Conservation (phyloP, 768 basidiomycete species). For the Tricholoma sp. region DNA sequence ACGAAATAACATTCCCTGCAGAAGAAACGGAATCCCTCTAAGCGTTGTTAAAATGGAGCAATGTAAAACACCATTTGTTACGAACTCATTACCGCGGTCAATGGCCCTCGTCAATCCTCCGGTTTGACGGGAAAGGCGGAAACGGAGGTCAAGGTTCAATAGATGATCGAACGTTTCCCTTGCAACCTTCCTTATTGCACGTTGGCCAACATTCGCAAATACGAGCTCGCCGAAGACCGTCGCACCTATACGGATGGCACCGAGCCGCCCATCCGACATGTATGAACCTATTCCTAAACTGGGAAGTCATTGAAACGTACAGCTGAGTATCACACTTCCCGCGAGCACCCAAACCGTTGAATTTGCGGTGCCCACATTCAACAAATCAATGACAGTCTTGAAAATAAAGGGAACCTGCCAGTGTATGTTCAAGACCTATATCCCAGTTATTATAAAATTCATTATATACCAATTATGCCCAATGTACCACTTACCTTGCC, state of each 20-base stretch:
- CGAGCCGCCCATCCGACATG: too few species aligned
- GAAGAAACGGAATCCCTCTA: conserved; percentile 93
- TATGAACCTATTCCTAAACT: background rate
- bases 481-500: conserved; percentile 80
- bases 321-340: conserved; percentile 86
- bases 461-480: background rate
- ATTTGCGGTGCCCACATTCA: conserved; percentile 72
- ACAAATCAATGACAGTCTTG: conserved; percentile 83
- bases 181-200: conserved; percentile 93
- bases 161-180: conserved; percentile 94
- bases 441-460: background rate
- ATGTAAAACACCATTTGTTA: conserved; percentile 1
- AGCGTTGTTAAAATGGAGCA: background rate
- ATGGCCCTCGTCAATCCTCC: conserved; percentile 96
- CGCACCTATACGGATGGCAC: conserved; percentile 83
- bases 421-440: conserved; percentile 85
- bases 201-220: conserved; percentile 93
- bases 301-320: conserved; percentile 43
- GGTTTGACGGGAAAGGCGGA: conserved; percentile 93
- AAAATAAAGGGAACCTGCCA: conserved; percentile 98
- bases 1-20: conserved; percentile 93
- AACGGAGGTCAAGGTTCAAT: conserved; percentile 83
- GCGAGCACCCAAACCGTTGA: conserved; percentile 89
- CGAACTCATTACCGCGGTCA: conserved; percentile 94
- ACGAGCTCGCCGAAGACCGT: conserved; percentile 89